phyloP scores from a whole-genome alignment of 169 alveolate genomes.

The Babesia divergens region DNA sequence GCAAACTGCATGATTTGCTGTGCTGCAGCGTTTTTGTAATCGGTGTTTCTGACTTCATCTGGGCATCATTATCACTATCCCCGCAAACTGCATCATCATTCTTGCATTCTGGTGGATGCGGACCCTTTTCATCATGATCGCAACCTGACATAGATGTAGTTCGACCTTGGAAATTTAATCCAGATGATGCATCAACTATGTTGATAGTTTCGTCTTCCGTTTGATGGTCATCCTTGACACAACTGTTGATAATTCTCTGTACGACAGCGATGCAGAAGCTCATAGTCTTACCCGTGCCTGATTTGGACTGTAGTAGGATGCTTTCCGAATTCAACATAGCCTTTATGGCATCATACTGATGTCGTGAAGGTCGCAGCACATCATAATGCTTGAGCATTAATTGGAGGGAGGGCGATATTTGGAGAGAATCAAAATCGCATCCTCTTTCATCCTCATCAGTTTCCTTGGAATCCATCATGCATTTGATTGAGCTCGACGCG shows the following conservation, averaged over 20 bases:
- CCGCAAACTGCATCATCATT: too few relatives aligned
- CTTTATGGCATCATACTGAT: conserved; percentile 24
- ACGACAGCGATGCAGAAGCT: conserved; percentile 68
- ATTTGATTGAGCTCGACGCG: too few relatives aligned
- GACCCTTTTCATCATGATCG: too few relatives aligned
- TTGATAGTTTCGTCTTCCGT: neutral
- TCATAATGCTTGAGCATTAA: conserved; percentile 5
- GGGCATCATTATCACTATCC: neutral
- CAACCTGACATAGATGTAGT: too few relatives aligned
- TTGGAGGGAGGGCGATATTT: conserved; percentile 2
- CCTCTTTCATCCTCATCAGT: neutral
- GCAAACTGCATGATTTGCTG: too few relatives aligned
- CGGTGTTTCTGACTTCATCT: too few relatives aligned
- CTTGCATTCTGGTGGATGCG: too few relatives aligned
- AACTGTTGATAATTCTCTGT: conserved; percentile 37
- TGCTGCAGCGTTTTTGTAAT: too few relatives aligned
- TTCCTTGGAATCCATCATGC: neutral
- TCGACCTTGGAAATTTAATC: too few relatives aligned
- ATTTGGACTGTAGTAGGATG: conserved; percentile 70
- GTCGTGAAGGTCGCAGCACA: conserved; percentile 26
- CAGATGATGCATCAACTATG: neutral
- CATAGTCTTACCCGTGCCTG: conserved; percentile 80
- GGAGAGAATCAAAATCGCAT: conserved; percentile 16
- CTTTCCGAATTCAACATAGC: conserved; percentile 5
- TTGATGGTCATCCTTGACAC: neutral